phyloP scores from a whole-genome alignment of 495 filamentous ascomycete genomes.

The Aspergillus bridgeri region DNA sequence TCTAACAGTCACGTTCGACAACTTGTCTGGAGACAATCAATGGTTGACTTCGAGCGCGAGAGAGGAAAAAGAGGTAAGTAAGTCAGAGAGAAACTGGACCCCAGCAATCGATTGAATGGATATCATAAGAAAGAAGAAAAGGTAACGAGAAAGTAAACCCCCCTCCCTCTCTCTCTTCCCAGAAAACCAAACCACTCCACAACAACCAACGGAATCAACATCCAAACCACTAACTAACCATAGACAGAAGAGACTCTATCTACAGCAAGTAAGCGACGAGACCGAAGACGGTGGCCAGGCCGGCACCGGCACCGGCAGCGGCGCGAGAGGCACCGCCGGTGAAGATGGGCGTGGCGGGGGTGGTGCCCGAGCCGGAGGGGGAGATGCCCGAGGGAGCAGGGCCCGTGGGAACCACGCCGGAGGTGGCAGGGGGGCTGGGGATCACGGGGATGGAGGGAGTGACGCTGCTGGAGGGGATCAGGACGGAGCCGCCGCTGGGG shows the following conservation, averaged over 20 bases:
- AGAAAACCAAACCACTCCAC: not conserved
- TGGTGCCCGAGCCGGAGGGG: conserved; percentile 40
- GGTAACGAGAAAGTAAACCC: not conserved
- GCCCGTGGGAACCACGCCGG: not conserved
- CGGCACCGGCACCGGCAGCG: conserved; percentile 58
- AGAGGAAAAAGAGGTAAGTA: not conserved
- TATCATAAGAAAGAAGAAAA: not conserved
- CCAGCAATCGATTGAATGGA: not conserved
- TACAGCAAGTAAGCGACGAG: conserved; percentile 73
- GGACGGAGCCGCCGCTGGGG: conserved; percentile 20
- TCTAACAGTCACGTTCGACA: not conserved
- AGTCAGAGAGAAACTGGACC: no score
- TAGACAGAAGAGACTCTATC: conserved; percentile 26
- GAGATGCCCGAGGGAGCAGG: conserved; percentile 26
- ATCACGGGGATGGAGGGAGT: conserved; percentile 55
- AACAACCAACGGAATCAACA: no score
- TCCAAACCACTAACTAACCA: not conserved
- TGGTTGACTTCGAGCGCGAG: not conserved
- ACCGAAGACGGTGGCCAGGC: conserved; percentile 72
- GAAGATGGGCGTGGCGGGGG: conserved; percentile 47
- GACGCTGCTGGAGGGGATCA: conserved; percentile 40
- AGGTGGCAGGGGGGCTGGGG: conserved; percentile 27
- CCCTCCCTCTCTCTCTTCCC: not conserved
- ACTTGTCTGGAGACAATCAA: not conserved
- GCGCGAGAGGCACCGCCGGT: conserved; percentile 49